Percentiles rank a stretch among this genome's conserved stretches.
These are phyloP conservation scores for Cyclotella cryptica DNA, from an alignment of 108 stramenopile genomes.

Conservation along the genomic window DNA sequence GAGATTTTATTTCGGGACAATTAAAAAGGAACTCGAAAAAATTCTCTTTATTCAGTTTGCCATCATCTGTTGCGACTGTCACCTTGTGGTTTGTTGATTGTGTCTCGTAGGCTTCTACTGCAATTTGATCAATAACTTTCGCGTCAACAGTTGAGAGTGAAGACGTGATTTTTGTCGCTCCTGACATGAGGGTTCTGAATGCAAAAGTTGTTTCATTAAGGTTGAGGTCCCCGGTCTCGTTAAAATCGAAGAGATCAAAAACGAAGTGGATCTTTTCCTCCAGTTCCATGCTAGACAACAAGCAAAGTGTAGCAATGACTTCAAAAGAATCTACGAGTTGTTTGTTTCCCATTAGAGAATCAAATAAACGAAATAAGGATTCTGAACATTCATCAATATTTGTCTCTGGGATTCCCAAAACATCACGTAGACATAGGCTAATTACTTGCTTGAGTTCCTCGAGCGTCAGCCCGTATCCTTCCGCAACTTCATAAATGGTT, in stretches of 20 bases:
- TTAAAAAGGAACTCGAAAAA: slow-evolving; percentile 30
- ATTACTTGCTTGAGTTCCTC: slow-evolving; percentile 22
- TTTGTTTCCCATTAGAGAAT: neutral
- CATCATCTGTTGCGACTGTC: slow-evolving; percentile 22
- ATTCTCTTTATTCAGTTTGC: slow-evolving; percentile 28
- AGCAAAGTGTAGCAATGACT: slow-evolving; percentile 43
- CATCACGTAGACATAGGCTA: slow-evolving; percentile 30
- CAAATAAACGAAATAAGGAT: slow-evolving; percentile 27
- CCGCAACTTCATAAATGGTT: slow-evolving; percentile 27
- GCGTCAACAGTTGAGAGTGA: neutral
- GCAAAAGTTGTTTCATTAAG: slow-evolving; percentile 60
- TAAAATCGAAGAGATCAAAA: slow-evolving; percentile 60
- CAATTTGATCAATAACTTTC: slow-evolving; percentile 35
- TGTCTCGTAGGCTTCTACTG: slow-evolving; percentile 30
- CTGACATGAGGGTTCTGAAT: slow-evolving; percentile 40
- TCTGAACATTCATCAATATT: slow-evolving; percentile 28
- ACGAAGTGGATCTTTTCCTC: slow-evolving; percentile 50
- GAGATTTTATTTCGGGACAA: slow-evolving; percentile 29
- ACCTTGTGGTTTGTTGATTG: neutral
- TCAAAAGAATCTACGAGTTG: slow-evolving; percentile 63
- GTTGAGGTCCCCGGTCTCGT: slow-evolving; percentile 46
- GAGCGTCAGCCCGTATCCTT: slow-evolving; percentile 24
- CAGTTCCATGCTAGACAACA: slow-evolving; percentile 34
- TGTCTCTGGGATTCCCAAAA: slow-evolving; percentile 25
- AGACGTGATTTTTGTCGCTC: slow-evolving; percentile 29